A percentile compares a stretch with the other conserved stretches of the same genome.
phyloP scores from a whole-genome alignment of 495 filamentous ascomycete genomes.

The Evernia prunastri region DNA sequence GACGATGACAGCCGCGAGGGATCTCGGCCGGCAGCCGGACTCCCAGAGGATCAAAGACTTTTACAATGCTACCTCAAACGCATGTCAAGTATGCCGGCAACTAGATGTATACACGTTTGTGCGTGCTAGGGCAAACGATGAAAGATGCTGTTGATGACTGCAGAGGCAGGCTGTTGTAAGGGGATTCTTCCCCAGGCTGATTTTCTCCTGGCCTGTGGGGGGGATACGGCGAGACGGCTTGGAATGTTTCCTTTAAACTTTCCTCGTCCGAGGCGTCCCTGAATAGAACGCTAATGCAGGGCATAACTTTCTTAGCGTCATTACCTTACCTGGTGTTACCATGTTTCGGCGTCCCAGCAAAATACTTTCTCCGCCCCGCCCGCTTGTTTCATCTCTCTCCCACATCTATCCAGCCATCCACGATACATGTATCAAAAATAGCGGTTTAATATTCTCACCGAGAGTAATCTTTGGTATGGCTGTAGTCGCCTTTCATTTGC shows the following conservation, averaged over 20 bases:
- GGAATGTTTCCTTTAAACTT: constrained; percentile 18
- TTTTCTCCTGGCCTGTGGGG: background rate
- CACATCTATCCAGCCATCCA: background rate
- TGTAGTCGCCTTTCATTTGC: background rate
- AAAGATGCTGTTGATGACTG: background rate
- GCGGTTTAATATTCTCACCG: background rate
- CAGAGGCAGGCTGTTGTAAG: background rate
- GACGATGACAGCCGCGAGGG: constrained; percentile 4
- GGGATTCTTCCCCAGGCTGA: background rate
- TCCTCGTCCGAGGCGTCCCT: constrained; percentile 7
- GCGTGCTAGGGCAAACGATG: background rate
- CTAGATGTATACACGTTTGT: background rate
- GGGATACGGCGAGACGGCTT: background rate
- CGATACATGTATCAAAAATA: background rate
- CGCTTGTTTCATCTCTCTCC: constrained; percentile 3
- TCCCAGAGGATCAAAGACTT: constrained; percentile 2
- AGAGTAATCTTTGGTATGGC: too few relatives aligned
- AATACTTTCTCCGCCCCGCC: background rate
- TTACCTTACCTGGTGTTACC: background rate
- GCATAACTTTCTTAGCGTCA: constrained; percentile 8
- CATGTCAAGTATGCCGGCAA: background rate
- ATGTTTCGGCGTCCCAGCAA: background rate
- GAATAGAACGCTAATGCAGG: constrained; percentile 16
- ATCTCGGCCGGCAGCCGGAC: background rate
- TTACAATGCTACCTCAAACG: background rate